Evolutionary conservation across 2,329 filamentous ascomycete genomes (phyloP), one percentile per base, ranked within the genome.

Genomic region (Arthrobotrys megalospora): DNA sequence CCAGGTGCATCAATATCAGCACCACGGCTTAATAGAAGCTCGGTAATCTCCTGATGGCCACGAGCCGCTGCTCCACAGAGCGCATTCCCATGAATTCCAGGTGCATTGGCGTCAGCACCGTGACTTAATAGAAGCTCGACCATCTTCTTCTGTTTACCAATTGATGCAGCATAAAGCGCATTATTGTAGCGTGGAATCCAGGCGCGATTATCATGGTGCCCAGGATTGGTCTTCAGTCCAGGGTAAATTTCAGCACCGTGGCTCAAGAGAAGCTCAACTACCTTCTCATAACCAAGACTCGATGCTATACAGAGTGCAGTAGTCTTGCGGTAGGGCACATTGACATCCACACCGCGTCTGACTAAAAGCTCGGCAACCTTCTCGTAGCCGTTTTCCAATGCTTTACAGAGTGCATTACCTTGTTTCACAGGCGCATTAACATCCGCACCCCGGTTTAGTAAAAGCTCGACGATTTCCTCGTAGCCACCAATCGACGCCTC

Each of bases 401-500:
- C 24, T 28, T 2, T n/a, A n/a, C n/a, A n/a, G n/a, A n/a, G n/a
- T n/a, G n/a, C n/a, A n/a, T n/a, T n/a, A n/a, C n/a, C n/a, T n/a
- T n/a, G n/a, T n/a, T n/a, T n/a, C n/a, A n/a, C n/a, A n/a, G n/a
- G n/a, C n/a, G 62, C 50, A 28, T 76, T 64, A 43, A 71, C 47
- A 43, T 80, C 45, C 6, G 81, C 81, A 0, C 80, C 80, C 32
- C 41, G 38, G 8, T 68, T 19, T 4, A 81, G 48, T 3, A 82
- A 63, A 1, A 80, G 34, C 64, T 77, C 47, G 14, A 80, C 79
- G 36, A 60, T 72, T 10, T 79, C 41, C 4, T 48, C 21, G 1
- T 81, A 62, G 32, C 82, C 81, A 47, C 43, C 38, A 8, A 14
- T 16, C 3, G 80, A 48, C 8, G 79, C 79, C 6, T 34, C 79